phyloP scores from a whole-genome alignment of 2,329 filamentous ascomycete species.

The Ophiostoma sp. region DNA sequence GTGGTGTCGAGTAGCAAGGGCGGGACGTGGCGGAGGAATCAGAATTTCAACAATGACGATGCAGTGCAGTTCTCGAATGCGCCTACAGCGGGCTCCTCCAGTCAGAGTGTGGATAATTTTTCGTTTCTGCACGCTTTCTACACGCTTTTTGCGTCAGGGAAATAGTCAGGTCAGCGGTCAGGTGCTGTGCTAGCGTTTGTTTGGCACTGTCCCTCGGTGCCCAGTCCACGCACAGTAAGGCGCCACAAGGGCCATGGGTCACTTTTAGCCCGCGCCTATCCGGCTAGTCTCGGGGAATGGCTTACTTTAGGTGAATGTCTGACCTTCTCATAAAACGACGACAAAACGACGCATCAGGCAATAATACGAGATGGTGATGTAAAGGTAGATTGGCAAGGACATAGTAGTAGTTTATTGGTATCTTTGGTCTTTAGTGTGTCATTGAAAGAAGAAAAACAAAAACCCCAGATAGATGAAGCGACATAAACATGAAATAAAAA shows the following conservation, averaged over 20 bases:
- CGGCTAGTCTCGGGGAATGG: conserved; percentile 13
- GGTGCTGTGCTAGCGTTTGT: too few species aligned
- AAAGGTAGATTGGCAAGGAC: not conserved
- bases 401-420: not conserved
- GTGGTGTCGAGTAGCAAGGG: not conserved
- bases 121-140: not conserved
- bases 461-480: too few species aligned
- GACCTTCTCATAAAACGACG: not conserved
- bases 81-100: not conserved
- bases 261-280: conserved; percentile 15
- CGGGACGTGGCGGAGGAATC: not conserved
- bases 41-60: not conserved
- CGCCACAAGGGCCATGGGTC: not conserved
- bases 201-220: not conserved
- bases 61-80: not conserved
- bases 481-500: not conserved
- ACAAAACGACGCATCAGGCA: not conserved
- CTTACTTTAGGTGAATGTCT: not conserved
- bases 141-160: too few species aligned
- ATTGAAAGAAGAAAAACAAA: too few species aligned
- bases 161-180: conserved; percentile 11
- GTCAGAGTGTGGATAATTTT: conserved; percentile 3
- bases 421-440: too few species aligned
- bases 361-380: not conserved
- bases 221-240: not conserved